These are phyloP conservation scores for Lagenaria siceraria DNA, from an alignment of 306 rosid genomes.

Conservation along the genomic window DNA sequence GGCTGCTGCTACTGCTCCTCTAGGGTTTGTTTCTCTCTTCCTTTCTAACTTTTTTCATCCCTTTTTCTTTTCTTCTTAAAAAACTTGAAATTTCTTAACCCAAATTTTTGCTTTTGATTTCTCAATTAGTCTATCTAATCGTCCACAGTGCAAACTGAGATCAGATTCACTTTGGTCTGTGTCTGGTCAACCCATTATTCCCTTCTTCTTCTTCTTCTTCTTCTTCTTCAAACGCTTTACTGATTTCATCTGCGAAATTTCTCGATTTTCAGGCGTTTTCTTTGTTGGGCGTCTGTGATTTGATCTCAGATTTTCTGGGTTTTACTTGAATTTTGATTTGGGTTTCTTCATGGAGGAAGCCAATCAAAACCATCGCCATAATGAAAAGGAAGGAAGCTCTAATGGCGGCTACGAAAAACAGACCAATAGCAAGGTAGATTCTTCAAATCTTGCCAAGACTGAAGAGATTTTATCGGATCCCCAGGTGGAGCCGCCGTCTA, in stretches of 20 bases:
- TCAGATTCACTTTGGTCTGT: slow-evolving; percentile 12
- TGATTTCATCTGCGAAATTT: slow-evolving; percentile 3
- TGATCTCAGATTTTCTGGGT: not conserved
- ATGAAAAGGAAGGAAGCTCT: not conserved
- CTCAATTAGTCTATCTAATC: slow-evolving; percentile 27
- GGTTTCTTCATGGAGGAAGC: not conserved
- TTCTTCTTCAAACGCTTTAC: not conserved
- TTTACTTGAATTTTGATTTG: not conserved
- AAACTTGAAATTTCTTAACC: not conserved
- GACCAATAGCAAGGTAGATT: not conserved
- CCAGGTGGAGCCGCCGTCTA: not conserved
- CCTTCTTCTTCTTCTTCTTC: slow-evolving; percentile 5
- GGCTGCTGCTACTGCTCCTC: slow-evolving; percentile 7
- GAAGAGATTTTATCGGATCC: not conserved
- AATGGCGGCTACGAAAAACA: not conserved
- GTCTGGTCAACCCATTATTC: slow-evolving; percentile 19
- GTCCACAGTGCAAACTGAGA: slow-evolving; percentile 17
- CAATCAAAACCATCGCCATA: not conserved
- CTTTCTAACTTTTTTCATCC: not conserved
- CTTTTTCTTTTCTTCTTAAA: not conserved
- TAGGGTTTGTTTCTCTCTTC: slow-evolving; percentile 52
- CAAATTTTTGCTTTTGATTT: not conserved
- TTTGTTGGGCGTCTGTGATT: not conserved
- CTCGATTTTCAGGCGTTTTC: not conserved
- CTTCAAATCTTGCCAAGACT: slow-evolving; percentile 13